A percentile compares a stretch with the other conserved stretches of the same genome.
These are phyloP conservation scores for Kokia cookei DNA, from an alignment of 441 rosid species.

Conservation along the genomic window DNA sequence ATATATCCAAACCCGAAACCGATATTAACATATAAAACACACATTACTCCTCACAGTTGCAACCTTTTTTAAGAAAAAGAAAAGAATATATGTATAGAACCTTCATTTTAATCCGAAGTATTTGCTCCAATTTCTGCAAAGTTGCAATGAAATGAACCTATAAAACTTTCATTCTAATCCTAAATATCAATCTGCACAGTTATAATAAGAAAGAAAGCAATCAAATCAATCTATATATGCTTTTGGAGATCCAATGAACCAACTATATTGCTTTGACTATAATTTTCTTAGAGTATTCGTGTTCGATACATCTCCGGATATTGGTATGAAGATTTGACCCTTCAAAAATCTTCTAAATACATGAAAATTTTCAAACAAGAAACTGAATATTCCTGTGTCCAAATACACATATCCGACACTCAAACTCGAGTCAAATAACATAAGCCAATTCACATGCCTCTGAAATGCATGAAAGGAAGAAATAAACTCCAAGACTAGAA, in stretches of 20 bases:
- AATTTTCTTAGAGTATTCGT: too few species aligned
- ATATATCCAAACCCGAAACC: too few species aligned
- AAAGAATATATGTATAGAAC: neutral
- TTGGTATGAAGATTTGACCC: too few species aligned
- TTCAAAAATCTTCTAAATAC: too few species aligned
- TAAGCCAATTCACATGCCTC: neutral
- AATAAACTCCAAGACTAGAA: slow-evolving; percentile 4
- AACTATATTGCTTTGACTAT: too few species aligned
- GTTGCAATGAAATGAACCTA: neutral
- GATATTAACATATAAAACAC: slow-evolving; percentile 28
- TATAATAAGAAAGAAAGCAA: too few species aligned
- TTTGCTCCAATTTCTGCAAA: neutral
- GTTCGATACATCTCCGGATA: too few species aligned
- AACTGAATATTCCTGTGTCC: too few species aligned
- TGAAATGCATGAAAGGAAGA: neutral
- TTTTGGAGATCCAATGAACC: neutral
- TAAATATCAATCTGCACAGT: neutral
- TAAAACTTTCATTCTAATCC: neutral
- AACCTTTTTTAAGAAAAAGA: neutral
- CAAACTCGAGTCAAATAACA: neutral
- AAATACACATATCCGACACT: too few species aligned
- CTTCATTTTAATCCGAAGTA: neutral
- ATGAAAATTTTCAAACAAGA: too few species aligned
- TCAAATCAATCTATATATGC: neutral
- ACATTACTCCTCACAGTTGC: slow-evolving; percentile 64